A percentile compares a stretch with the other conserved stretches of the same genome.
Conservation (phyloP, 148 eudicot species). For the Rhododendron mucronatum region DNA sequence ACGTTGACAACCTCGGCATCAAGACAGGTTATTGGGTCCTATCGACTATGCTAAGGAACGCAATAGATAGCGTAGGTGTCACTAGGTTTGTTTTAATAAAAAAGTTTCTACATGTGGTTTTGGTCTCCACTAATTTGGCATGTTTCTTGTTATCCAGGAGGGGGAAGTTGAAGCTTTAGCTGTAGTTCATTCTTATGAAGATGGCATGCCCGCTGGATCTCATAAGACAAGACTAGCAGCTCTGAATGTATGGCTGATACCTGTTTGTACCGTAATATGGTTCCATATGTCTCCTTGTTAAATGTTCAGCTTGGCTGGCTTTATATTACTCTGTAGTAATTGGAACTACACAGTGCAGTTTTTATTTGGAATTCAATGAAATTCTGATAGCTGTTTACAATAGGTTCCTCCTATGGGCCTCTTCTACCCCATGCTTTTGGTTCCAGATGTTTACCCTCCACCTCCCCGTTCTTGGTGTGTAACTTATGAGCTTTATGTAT, state of each 20-base stretch:
- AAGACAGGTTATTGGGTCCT: not conserved
- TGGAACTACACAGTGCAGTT: not conserved
- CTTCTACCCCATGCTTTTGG: conserved; percentile 89
- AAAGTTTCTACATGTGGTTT: not conserved
- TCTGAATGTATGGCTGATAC: conserved; percentile 58
- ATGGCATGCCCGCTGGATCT: conserved; percentile 71
- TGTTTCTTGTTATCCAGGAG: conserved; percentile 43
- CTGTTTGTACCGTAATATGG: conserved; percentile 3
- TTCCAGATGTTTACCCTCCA: conserved; percentile 95
- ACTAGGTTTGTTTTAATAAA: not conserved
- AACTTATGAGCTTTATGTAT: conserved; percentile 3
- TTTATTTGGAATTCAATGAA: not conserved
- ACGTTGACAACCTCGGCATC: not conserved
- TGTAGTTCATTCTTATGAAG: conserved; percentile 90
- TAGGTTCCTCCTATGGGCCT: conserved; percentile 99
- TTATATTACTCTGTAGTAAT: not conserved
- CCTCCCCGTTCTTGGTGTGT: conserved; percentile 91
- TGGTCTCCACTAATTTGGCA: not conserved
- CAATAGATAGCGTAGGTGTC: not conserved
- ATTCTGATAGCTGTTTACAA: conserved; percentile 22
- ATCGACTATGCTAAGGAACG: not conserved
- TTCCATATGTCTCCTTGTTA: conserved; percentile 8
- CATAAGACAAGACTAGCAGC: conserved; percentile 90
- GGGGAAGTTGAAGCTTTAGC: conserved; percentile 78
- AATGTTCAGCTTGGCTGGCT: not conserved